These are phyloP conservation scores for Aethionema arabicum DNA, from an alignment of 345 rosid genomes.

Conservation along the genomic window DNA sequence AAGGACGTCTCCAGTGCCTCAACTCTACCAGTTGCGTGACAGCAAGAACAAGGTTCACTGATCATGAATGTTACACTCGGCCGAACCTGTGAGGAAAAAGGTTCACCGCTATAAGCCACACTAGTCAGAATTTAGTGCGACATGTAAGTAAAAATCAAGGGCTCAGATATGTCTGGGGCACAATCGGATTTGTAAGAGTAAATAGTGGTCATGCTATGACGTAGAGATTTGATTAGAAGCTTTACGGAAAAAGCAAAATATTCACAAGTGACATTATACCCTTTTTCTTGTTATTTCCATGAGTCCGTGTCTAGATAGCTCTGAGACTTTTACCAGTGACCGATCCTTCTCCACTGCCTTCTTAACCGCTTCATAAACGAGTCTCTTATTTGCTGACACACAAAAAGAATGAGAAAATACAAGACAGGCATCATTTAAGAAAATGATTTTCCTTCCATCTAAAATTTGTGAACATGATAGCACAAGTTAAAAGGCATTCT, in stretches of 20 bases:
- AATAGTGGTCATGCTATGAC: not conserved
- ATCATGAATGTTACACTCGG: conserved; percentile 96
- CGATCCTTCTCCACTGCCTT: conserved; percentile 90
- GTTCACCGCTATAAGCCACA: not conserved
- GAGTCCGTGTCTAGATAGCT: conserved; percentile 89
- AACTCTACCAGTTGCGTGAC: conserved; percentile 95
- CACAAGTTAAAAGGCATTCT: conserved; percentile 31
- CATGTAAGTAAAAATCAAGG: conserved; percentile 15
- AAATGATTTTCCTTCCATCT: conserved; percentile 1
- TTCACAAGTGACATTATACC: conserved; percentile 45
- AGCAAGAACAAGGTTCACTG: conserved; percentile 90
- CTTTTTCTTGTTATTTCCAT: conserved; percentile 99
- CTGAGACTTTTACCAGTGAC: conserved; percentile 87
- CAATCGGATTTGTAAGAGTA: not conserved
- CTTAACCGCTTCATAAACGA: conserved; percentile 90
- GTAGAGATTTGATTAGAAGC: conserved; percentile 11
- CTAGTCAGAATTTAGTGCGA: too few species aligned
- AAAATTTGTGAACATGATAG: not conserved
- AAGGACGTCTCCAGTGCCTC: conserved; percentile 95
- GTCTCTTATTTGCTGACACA: conserved; percentile 81
- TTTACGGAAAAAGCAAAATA: conserved; percentile 25
- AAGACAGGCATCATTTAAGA: conserved; percentile 14
- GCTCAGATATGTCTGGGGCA: conserved; percentile 9
- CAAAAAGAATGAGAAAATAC: conserved; percentile 6
- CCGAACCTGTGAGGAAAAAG: conserved; percentile 60